These are phyloP conservation scores for Ambrosia hybrid DNA, from an alignment of 140 eudicot species.

Conservation along the genomic window DNA sequence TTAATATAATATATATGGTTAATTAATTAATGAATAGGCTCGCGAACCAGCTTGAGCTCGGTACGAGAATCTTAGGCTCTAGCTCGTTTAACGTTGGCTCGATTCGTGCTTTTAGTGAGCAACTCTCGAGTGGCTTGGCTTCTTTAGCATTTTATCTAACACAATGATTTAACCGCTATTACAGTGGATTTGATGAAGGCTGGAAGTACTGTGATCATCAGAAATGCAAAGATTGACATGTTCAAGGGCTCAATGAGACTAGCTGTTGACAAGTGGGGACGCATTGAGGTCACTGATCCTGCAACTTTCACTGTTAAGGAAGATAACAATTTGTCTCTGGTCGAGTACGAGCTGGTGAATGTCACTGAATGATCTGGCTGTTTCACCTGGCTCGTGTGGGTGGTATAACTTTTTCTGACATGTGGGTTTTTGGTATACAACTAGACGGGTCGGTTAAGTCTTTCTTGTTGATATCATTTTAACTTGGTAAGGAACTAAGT, in stretches of 20 bases:
- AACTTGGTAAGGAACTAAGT: conserved; percentile 39
- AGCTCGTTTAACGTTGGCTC: not conserved
- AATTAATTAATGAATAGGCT: no score
- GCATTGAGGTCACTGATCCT: conserved; percentile 51
- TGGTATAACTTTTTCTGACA: conserved; percentile 18
- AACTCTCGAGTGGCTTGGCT: not conserved
- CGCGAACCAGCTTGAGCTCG: no score
- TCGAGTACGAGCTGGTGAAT: conserved; percentile 65
- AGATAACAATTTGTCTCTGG: conserved; percentile 60
- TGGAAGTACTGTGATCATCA: conserved; percentile 50
- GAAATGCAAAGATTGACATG: conserved; percentile 70
- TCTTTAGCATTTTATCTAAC: not conserved
- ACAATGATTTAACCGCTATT: not conserved
- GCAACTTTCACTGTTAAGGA: conserved; percentile 55
- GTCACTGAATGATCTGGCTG: conserved; percentile 41
- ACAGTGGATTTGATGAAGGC: conserved; percentile 68
- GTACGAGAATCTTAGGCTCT: no score
- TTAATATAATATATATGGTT: no score
- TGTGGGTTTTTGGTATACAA: not conserved
- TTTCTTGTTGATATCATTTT: conserved; percentile 33
- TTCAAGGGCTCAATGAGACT: conserved; percentile 66
- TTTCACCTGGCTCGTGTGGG: conserved; percentile 1
- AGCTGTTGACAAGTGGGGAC: conserved; percentile 74
- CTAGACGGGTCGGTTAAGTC: conserved; percentile 7
- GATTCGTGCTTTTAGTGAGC: not conserved